Base-by-base conservation (phyloP, 2,329 filamentous ascomycete species). In the Ustulina deusta region DNA sequence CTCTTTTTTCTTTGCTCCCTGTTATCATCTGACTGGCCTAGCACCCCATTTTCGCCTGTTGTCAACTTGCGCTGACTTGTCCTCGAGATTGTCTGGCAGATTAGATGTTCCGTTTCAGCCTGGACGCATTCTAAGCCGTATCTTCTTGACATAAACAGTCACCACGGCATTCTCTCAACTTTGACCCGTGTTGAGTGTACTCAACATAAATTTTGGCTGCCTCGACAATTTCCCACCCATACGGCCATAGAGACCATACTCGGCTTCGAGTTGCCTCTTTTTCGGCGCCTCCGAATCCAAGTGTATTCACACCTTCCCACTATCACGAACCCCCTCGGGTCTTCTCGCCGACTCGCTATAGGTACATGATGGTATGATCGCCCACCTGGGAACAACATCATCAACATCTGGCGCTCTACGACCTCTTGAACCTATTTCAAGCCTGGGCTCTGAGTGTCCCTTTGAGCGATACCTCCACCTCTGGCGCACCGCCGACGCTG, bases 21-120 rank as follows among this genome's bases (percentile, higher is more conserved):
- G 46, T 51, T 20, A 22, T 34, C 56, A 42, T 54, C 48, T 57
- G 51, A 22, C 27, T 61, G 25, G 22, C 58, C 17, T 61, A 29
- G 25, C 46, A 36, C 54, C 36, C 55, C 36, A n/a, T 61, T 52
- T 44, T 54, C 20, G 15, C 29, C 38, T 46, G 38, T 42, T 40
- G 51, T 64, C 52, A 17, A 44, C 65, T 51, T 62, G 55, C 68
- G 69, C 74, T 75, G 66, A 75, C 66, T 71, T 71, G 49, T 56
- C 46, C 66, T 72, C 61, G 22, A 71, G 66, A 59, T 69, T 57
- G 34, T 66, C 38, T 58, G 58, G 66, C 65, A 67, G 61, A 71
- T 61, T 62, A 59, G 59, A 69, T 65, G 57, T 58, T 58, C 67
- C 61, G 42, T 67, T 64, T 68, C 49, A 61, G 63, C 51, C 58